phyloP scores from a whole-genome alignment of 352 stramenopile genomes.

The Albugo candida region DNA sequence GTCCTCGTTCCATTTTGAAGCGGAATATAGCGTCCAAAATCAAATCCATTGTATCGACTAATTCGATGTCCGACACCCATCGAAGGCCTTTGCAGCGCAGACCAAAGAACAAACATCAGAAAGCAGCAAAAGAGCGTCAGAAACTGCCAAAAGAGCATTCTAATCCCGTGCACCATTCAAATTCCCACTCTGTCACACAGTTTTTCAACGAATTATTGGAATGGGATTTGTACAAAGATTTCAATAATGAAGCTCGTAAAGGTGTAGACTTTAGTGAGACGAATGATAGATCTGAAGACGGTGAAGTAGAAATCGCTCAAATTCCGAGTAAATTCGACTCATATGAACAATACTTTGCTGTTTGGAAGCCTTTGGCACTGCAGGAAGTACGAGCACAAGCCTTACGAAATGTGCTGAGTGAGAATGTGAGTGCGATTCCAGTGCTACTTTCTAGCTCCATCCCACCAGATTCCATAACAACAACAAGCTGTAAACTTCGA shows the following conservation, averaged over 20 bases:
- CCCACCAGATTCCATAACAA: conserved; percentile 27
- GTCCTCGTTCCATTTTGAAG: no score
- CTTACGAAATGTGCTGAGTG: conserved; percentile 54
- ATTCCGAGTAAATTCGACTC: conserved; percentile 72
- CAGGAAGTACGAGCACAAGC: conserved; percentile 79
- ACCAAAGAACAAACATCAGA: background rate
- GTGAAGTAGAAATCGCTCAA: conserved; percentile 34
- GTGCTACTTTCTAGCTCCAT: conserved; percentile 21
- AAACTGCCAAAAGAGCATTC: background rate
- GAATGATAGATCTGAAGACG: conserved; percentile 48
- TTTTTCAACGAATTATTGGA: conserved; percentile 74
- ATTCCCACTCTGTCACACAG: conserved; percentile 44
- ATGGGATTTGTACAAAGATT: conserved; percentile 51
- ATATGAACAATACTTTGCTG: conserved; percentile 76
- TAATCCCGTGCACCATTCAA: background rate
- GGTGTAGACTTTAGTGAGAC: conserved; percentile 14
- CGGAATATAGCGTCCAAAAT: no score
- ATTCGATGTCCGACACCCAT: conserved; percentile 17
- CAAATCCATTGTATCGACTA: no score
- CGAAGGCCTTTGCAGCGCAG: conserved; percentile 44
- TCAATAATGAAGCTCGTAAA: conserved; percentile 35
- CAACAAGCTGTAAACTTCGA: conserved; percentile 44
- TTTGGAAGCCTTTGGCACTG: conserved; percentile 72
- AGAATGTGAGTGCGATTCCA: conserved; percentile 24
- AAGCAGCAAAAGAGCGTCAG: background rate